Base-by-base conservation (phyloP, 768 basidiomycete genomes). In the Rhodotorula taiwanensis region DNA sequence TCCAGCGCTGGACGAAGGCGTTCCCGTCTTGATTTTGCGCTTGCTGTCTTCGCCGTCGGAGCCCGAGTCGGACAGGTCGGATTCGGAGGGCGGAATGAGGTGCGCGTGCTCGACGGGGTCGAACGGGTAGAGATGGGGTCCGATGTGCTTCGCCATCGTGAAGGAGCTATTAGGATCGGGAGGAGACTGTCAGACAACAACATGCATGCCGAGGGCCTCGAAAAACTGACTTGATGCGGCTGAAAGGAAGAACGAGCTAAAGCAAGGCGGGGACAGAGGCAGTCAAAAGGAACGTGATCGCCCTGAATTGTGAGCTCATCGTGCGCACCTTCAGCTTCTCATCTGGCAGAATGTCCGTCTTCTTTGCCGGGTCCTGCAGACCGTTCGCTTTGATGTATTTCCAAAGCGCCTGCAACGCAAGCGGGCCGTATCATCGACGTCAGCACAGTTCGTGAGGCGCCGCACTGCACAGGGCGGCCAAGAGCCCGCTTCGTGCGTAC, bases 111-210 rank as follows among this genome's bases (percentile, higher is more conserved):
- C 52, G 16, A 54, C 60, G 45, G 60, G 52, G 45, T 61, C 60
- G 53, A 48, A 61, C 11, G 31, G 31, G 47, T 48, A 61, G 21
- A 61, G 52, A 34, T 61, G 60, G n/a, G 60, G 45, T 55, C 62
- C 43, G 50, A 63, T 47, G 45, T 57, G 44, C 44, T 63, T 63
- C 16, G 62, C 62, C 62, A 63, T 63, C 2, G 55, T 57, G 55
- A 63, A 63, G 5, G 62, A 63, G 55, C 61, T 62, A 55, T 9
- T 9, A 8, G 31, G 30, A 33, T 13, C 18, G 21, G 25, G 42
- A 44, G 5, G n/a, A n/a, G n/a, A n/a, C n/a, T n/a, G n/a, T n/a
- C n/a, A n/a, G n/a, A n/a, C n/a, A n/a, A n/a, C n/a, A n/a, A n/a
- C n/a, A n/a, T n/a, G n/a, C n/a, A n/a, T n/a, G n/a, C n/a, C n/a